Base-by-base conservation (phyloP, 108 stramenopile genomes). In the Parietichytrium sp. region DNA sequence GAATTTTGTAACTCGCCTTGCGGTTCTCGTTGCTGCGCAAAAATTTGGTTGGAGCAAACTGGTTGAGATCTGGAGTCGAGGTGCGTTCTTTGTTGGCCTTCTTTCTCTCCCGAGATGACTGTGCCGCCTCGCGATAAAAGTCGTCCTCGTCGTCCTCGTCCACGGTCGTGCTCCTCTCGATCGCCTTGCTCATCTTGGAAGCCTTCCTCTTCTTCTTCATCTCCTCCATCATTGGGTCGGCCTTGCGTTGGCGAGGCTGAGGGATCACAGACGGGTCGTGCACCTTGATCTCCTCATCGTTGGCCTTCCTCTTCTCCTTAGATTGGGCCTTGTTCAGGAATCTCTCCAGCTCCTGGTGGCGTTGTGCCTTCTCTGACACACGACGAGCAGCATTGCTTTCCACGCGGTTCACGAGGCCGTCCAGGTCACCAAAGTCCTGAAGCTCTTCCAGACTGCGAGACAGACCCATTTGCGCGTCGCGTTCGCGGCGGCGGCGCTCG, bases 1-100 rank as follows among this genome's bases (percentile, higher is more conserved):
- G 84, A 45, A 90, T 90, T 52, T 88, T 83, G 29, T 89, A 85
- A 49, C 72, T 80, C 26, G 83, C 88, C 10, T 77, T 84, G 29
- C 89, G 87, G 83, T 88, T 88, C 49, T 84, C 54, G 12, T 81
- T 88, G 30, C 79, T 52, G 33, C 79, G 79, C 72, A 77, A 47
- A 16, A 42, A 45, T 12, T 42, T 33, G 13, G 20, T 42, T 6
- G 61, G 61, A n/a, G 61, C 61, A 47, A 42, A 25, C 15, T 16
- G 20, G 38, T 6, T 25, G 20, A 23, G 18, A 6, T 33, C 38
- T 25, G 36, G 38, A n/a, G 45, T 25, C 38, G 29, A 16, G 61
- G 36, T 45, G 38, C 10, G 61, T 38, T 72, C 61, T 42, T 72
- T 36, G 61, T 42, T 33, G 38, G 13, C 38, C 10, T 42, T 33